These are phyloP conservation scores for Magnaporthiopsis poae DNA, from an alignment of 2,329 filamentous ascomycete genomes.

Conservation along the genomic window DNA sequence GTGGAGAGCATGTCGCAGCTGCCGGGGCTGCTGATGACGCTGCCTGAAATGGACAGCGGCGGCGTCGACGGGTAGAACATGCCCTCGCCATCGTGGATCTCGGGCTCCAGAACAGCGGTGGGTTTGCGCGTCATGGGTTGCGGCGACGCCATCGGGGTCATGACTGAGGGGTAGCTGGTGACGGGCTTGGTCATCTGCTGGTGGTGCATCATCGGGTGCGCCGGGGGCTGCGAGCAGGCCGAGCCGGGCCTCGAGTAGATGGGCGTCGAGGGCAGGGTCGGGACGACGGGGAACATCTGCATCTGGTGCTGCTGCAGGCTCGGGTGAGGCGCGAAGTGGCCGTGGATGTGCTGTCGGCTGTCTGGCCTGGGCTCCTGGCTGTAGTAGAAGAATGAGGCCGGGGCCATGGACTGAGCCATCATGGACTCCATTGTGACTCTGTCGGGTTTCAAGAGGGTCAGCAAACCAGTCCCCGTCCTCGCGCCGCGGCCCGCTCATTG, in stretches of 20 bases:
- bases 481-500: background rate
- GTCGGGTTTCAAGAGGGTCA: constrained; percentile 11
- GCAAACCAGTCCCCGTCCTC: background rate
- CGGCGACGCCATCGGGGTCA: constrained; percentile 69
- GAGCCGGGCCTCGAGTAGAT: constrained; percentile 57
- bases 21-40: constrained; percentile 76
- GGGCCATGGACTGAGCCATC: constrained; percentile 53
- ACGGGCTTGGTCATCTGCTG: constrained; percentile 62
- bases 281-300: constrained; percentile 44
- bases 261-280: constrained; percentile 51
- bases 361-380: constrained; percentile 65
- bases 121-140: constrained; percentile 67
- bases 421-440: constrained; percentile 54
- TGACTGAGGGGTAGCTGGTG: constrained; percentile 62
- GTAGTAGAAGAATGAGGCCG: constrained; percentile 80
- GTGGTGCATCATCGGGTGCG: constrained; percentile 34
- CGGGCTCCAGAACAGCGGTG: constrained; percentile 68
- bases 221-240: constrained; percentile 56
- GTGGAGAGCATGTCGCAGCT: constrained; percentile 69
- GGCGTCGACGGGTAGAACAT: constrained; percentile 77
- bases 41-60: constrained; percentile 74
- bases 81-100: constrained; percentile 50
- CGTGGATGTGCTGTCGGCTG: constrained; percentile 65
- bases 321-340: constrained; percentile 45
- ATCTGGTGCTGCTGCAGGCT: constrained; percentile 36